Base-by-base conservation (phyloP, 129 eudicot genomes). In the Mikania micrantha region DNA sequence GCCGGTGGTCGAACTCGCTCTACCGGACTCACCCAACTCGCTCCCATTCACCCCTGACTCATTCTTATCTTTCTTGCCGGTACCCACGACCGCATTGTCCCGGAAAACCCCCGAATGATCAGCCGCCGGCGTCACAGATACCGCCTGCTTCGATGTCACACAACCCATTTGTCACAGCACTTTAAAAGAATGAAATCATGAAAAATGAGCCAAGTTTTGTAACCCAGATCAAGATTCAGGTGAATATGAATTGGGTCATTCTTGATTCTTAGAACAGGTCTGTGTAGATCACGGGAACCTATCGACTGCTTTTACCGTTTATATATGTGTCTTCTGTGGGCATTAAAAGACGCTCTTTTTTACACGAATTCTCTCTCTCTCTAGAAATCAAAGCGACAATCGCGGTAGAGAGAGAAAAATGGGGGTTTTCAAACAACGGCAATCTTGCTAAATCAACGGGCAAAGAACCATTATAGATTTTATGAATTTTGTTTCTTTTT, bases 131-230 rank as follows among this genome's bases (percentile, higher is more conserved):
- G 96, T 91, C 58, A 91, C 98, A 31, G 94, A 77, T 35, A 88
- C 97, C n/a, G 94, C 80, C 69, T 88, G 94, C 76, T 91, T 91
- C 8, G 95, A 85, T 16, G 91, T 42, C 84, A 88, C 91, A 83
- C 98, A 88, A 41, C 98, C 98, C 98, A 91, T 91, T 29, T 28
- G 10, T 27, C n/a, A n/a, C n/a, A n/a, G n/a, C n/a, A 17, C 0
- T 15, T 42, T 42, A 42, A 11, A n/a, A 40, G 47, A 0, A 40
- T 0, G 47, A 40, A 40, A n/a, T 15, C 39, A 57, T 57, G 63
- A 7, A 53, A 25, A 54, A 22, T 27, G 60, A 54, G 24, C 25
- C n/a, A n/a, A n/a, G n/a, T n/a, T n/a, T n/a, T n/a, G n/a, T n/a
- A n/a, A 53, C 48, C 57, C 71, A 74, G 82, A 78, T 32, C n/a